A percentile compares a stretch with the other conserved stretches of the same genome.
Conservation (phyloP, 352 stramenopile genomes). For the Peronospora farinosa region DNA sequence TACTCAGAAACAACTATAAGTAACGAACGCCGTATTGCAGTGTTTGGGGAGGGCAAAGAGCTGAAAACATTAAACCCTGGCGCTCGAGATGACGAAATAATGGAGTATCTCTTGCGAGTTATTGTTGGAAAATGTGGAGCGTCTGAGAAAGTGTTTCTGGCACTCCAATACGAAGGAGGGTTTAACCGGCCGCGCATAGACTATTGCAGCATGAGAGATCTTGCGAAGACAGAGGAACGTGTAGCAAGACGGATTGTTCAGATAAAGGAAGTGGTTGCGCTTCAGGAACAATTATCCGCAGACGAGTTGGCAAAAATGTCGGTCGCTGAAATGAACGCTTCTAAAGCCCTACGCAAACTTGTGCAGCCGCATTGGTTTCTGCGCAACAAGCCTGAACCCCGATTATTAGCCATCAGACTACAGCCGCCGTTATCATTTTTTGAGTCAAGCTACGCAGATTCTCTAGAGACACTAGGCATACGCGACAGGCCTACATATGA, state of each 20-base stretch:
- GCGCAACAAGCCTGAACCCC: conserved; percentile 8
- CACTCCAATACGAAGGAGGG: conserved; percentile 26
- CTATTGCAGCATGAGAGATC: conserved; percentile 43
- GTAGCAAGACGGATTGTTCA: conserved; percentile 24
- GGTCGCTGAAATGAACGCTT: background rate
- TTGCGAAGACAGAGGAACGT: conserved; percentile 17
- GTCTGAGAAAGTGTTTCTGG: conserved; percentile 41
- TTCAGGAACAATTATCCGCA: background rate
- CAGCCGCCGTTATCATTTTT: conserved; percentile 47
- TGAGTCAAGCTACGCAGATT: conserved; percentile 44
- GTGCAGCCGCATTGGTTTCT: conserved; percentile 33
- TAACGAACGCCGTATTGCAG: conserved; percentile 38
- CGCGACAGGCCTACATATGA: conserved; percentile 41
- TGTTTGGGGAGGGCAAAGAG: conserved; percentile 34
- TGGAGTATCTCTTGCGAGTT: conserved; percentile 52
- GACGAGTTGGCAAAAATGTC: background rate
- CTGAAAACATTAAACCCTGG: conserved; percentile 34
- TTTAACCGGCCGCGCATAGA: conserved; percentile 39
- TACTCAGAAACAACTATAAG: conserved; percentile 59
- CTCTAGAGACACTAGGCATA: conserved; percentile 29
- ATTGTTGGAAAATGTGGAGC: conserved; percentile 43
- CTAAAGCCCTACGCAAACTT: conserved; percentile 14
- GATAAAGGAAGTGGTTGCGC: conserved; percentile 21
- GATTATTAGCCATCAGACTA: conserved; percentile 26
- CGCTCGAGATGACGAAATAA: conserved; percentile 49